Percentiles rank a stretch among this genome's conserved stretches.
Conservation (phyloP, 169 alveolate genomes). For the Eimeria brunetti region DNA sequence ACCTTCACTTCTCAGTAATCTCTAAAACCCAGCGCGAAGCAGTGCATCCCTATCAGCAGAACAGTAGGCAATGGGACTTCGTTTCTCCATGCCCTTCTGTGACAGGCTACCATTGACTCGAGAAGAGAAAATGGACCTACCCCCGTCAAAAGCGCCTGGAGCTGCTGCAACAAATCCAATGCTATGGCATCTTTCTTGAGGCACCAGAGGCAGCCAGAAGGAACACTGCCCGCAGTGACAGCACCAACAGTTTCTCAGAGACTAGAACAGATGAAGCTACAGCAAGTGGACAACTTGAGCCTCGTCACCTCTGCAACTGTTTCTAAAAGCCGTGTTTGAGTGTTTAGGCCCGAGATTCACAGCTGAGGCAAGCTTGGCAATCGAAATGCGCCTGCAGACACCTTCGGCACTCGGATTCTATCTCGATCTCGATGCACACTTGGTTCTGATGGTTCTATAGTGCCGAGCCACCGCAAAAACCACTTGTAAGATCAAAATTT, state of each 20-base stretch:
- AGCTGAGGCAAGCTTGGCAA: neutral
- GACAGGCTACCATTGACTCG: conserved; percentile 30
- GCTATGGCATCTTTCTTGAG: conserved; percentile 51
- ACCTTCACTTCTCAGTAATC: neutral
- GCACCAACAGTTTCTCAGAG: conserved; percentile 3
- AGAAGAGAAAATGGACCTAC: conserved; percentile 17
- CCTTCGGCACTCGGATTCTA: neutral
- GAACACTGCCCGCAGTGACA: neutral
- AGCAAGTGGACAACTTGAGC: conserved; percentile 48
- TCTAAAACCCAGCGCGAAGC: neutral
- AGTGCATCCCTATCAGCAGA: neutral
- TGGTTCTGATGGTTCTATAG: neutral
- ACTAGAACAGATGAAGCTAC: conserved; percentile 2
- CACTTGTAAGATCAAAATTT: neutral
- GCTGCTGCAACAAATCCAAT: neutral
- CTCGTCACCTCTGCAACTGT: conserved; percentile 10
- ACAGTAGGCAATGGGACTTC: neutral
- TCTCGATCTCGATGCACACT: neutral
- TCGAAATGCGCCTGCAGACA: too few relatives aligned
- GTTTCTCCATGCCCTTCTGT: neutral
- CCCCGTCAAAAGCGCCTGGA: conserved; percentile 51
- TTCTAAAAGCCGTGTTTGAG: neutral
- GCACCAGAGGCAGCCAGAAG: conserved; percentile 7
- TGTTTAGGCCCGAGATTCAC: neutral
- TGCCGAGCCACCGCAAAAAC: neutral